Evolutionary conservation across 768 basidiomycete genomes (phyloP).

Genomic region (Suillus paluster): DNA sequence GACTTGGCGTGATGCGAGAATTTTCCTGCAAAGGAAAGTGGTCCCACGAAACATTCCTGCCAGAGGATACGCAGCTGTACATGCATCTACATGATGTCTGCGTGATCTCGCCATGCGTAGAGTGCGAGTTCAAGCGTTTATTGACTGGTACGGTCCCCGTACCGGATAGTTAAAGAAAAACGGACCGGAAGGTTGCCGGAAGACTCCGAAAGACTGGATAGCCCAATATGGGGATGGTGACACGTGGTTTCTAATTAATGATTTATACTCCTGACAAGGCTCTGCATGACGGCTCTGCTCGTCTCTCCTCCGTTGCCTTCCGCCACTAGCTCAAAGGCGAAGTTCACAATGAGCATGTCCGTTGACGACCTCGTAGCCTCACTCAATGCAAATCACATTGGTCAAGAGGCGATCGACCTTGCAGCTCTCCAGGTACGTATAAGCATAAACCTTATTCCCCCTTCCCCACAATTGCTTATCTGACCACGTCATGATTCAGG

Average conservation of each 20-base stretch:
- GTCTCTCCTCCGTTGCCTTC: slow-evolving; percentile 11
- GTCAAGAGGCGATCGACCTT: slow-evolving; percentile 56
- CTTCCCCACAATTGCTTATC: slow-evolving; percentile 22
- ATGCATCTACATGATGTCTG: background rate
- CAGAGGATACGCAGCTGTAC: background rate
- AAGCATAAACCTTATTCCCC: slow-evolving; percentile 17
- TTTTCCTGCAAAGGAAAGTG: background rate
- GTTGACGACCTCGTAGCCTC: slow-evolving; percentile 58
- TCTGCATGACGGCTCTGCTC: slow-evolving; percentile 6
- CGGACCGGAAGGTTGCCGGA: slow-evolving; percentile 5
- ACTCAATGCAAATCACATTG: slow-evolving; percentile 50
- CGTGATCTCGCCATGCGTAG: background rate
- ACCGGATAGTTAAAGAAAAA: too few species aligned
- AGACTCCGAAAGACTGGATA: background rate
- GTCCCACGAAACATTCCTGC: background rate
- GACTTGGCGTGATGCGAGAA: slow-evolving; percentile 1
- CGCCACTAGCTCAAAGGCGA: slow-evolving; percentile 10
- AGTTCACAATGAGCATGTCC: slow-evolving; percentile 47
- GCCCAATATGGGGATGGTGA: background rate
- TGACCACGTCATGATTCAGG: slow-evolving; percentile 29
- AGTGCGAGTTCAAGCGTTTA: background rate
- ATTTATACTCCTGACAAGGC: slow-evolving; percentile 11
- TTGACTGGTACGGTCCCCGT: too few species aligned
- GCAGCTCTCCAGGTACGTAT: slow-evolving; percentile 49
- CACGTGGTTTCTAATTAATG: slow-evolving; percentile 4